Conservation (phyloP, 768 basidiomycete genomes). For the Termitomyces sp. region DNA sequence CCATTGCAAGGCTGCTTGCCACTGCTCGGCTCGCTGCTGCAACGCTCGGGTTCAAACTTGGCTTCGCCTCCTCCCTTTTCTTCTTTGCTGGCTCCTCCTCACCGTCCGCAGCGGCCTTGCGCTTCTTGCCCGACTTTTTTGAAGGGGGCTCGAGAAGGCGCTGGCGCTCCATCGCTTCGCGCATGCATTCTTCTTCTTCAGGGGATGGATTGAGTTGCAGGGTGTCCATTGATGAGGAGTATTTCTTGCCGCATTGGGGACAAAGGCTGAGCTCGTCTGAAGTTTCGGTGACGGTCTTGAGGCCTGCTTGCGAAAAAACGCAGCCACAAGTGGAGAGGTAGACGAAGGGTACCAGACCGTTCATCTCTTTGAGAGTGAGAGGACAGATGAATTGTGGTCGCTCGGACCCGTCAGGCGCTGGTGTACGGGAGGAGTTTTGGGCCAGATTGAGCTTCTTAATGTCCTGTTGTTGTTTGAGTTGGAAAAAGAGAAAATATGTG, state of each 20-base stretch:
- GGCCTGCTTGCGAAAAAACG: conserved; percentile 83
- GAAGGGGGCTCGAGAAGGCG: conserved; percentile 50
- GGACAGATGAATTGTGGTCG: conserved; percentile 84
- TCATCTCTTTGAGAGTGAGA: conserved; percentile 92
- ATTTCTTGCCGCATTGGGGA: conserved; percentile 77
- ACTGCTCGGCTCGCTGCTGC: conserved; percentile 65
- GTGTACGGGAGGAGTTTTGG: conserved; percentile 54
- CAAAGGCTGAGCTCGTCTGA: conserved; percentile 53
- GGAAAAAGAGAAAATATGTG: not conserved
- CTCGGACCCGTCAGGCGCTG: conserved; percentile 42
- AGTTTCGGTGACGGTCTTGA: conserved; percentile 58
- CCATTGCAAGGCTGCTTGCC: conserved; percentile 67
- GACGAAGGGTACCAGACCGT: conserved; percentile 84
- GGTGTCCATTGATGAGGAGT: conserved; percentile 53
- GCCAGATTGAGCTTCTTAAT: conserved; percentile 83
- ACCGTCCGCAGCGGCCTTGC: conserved; percentile 37
- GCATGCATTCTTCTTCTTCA: conserved; percentile 66
- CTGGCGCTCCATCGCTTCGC: conserved; percentile 51
- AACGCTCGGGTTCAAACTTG: conserved; percentile 51
- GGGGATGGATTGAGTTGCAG: conserved; percentile 64
- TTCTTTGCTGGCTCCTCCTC: conserved; percentile 45
- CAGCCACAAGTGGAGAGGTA: conserved; percentile 87
- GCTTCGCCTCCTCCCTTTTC: conserved; percentile 36
- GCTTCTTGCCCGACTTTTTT: conserved; percentile 56
- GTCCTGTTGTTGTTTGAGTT: conserved; percentile 50